A percentile compares a stretch with the other conserved stretches of the same genome.
phyloP scores from a whole-genome alignment of 2,329 filamentous ascomycete genomes.

The Hypomyces rosellus region DNA sequence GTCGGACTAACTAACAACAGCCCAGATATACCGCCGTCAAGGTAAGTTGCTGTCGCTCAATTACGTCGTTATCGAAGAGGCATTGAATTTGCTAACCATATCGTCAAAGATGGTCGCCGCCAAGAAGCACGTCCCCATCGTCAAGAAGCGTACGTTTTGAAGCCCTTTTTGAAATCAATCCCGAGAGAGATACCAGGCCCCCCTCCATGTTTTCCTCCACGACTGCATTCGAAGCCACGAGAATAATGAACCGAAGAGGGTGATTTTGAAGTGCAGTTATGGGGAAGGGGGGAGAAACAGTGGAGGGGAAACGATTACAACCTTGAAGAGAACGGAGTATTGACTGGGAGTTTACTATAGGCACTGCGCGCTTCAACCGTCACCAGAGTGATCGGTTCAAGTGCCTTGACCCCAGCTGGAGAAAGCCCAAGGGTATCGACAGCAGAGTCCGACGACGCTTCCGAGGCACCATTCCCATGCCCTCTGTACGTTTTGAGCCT shows the following conservation, averaged over 20 bases:
- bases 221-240: not conserved
- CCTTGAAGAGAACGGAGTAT: constrained; percentile 18
- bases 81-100: constrained; percentile 23
- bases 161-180: not conserved
- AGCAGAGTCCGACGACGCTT: constrained; percentile 96
- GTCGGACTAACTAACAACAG: constrained; percentile 28
- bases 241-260: too few relatives aligned
- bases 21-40: constrained; percentile 36
- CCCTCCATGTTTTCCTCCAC: not conserved
- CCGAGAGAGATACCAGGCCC: not conserved
- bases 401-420: constrained; percentile 85
- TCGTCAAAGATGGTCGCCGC: constrained; percentile 83
- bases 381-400: constrained; percentile 98
- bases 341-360: constrained; percentile 49
- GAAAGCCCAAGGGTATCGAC: constrained; percentile 99
- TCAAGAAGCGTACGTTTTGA: constrained; percentile 98
- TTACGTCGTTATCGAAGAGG: too few relatives aligned
- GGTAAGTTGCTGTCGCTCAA: constrained; percentile 22
- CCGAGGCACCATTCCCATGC: constrained; percentile 93
- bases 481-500: constrained; percentile 68
- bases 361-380: constrained; percentile 90
- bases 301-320: not conserved
- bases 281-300: not conserved
- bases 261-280: not conserved
- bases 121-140: constrained; percentile 98